Conservation (phyloP, 1,139 yeast species). For the Yamadazyma siamensis region DNA sequence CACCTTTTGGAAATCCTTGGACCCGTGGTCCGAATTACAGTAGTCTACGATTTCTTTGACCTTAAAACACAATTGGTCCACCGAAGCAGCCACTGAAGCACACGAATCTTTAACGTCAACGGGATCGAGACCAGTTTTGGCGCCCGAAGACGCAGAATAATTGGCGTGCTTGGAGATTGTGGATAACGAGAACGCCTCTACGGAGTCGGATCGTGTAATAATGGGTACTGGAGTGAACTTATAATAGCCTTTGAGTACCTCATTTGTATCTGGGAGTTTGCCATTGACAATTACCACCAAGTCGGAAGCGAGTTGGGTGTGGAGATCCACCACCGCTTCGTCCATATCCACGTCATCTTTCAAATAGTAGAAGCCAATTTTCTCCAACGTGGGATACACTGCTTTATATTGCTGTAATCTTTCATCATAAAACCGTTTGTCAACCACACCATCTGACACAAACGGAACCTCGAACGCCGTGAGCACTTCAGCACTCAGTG, state of each 20-base stretch:
- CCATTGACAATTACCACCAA: constrained; percentile 4
- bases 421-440: constrained; percentile 21
- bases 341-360: neutral
- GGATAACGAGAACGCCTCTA: constrained; percentile 14
- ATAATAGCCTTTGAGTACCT: constrained; percentile 4
- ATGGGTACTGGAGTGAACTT: constrained; percentile 4
- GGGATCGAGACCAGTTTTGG: constrained; percentile 1
- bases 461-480: constrained; percentile 2
- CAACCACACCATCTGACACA: constrained; percentile 13
- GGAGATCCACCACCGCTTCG: constrained; percentile 6
- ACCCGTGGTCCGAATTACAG: constrained; percentile 12
- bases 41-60: constrained; percentile 18
- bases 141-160: constrained; percentile 12
- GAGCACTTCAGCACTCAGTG: too few species aligned
- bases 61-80: constrained; percentile 21
- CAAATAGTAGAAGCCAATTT: constrained; percentile 30
- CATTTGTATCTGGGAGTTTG: neutral
- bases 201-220: constrained; percentile 11
- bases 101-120: constrained; percentile 6
- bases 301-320: constrained; percentile 5
- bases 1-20: constrained; percentile 7
- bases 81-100: constrained; percentile 13
- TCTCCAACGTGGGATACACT: constrained; percentile 23
- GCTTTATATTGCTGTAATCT: constrained; percentile 26
- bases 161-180: constrained; percentile 25